Evolutionary conservation across 257 asterid species (phyloP).

Genomic region (Solanum peruvianum): DNA sequence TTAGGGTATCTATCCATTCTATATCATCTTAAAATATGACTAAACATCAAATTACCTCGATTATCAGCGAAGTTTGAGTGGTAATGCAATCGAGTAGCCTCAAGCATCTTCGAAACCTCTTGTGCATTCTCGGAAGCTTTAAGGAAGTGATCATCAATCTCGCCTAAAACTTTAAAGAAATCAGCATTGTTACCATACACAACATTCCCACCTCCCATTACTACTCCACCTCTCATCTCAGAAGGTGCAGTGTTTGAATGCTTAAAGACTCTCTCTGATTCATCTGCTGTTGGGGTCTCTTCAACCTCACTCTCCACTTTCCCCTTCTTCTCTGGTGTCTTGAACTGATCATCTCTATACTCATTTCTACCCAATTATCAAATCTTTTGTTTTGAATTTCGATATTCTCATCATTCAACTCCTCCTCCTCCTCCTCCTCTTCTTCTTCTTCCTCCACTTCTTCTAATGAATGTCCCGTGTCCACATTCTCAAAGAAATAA

Average conservation of each 20-base stretch:
- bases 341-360: constrained; percentile 16
- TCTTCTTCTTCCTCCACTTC: constrained; percentile 49
- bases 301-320: constrained; percentile 39
- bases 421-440: constrained; percentile 14
- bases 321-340: constrained; percentile 56
- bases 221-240: constrained; percentile 17
- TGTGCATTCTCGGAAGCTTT: constrained; percentile 81
- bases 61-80: constrained; percentile 93
- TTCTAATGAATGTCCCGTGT: constrained; percentile 25
- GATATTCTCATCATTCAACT: constrained; percentile 23
- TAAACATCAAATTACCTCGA: constrained; percentile 47
- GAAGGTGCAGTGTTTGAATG: constrained; percentile 91
- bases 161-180: constrained; percentile 56
- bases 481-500: constrained; percentile 46
- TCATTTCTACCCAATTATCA: constrained; percentile 17
- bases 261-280: constrained; percentile 39
- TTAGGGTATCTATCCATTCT: not conserved
- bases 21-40: not conserved
- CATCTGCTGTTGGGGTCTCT: constrained; percentile 29
- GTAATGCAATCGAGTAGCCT: constrained; percentile 89
- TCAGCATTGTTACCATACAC: constrained; percentile 46
- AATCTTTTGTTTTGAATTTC: constrained; percentile 11
- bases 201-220: constrained; percentile 11
- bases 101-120: constrained; percentile 89
- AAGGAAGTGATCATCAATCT: constrained; percentile 78